Percentiles rank a stretch among this genome's conserved stretches.
phyloP scores from a whole-genome alignment of 306 rosid genomes.

The Albizia julibrissin region DNA sequence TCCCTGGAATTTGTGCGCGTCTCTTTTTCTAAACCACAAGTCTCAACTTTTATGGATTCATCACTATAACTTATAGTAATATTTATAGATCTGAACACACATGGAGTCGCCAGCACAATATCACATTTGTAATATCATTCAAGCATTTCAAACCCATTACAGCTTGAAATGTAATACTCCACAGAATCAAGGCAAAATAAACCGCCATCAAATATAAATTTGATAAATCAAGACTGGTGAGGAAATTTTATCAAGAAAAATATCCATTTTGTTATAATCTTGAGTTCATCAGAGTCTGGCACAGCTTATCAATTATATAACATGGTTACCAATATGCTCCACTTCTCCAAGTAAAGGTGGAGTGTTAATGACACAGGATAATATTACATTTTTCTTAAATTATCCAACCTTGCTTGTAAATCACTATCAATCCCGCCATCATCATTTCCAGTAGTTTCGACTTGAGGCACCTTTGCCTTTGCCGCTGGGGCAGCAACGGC shows the following conservation, averaged over 20 bases:
- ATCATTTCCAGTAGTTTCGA: constrained; percentile 58
- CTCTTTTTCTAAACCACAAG: neutral
- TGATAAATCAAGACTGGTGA: constrained; percentile 10
- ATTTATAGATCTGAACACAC: neutral
- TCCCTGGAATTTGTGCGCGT: neutral
- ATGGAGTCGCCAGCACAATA: neutral
- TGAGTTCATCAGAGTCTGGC: constrained; percentile 29
- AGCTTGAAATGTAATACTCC: neutral
- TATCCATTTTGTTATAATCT: constrained; percentile 21
- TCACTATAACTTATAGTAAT: neutral
- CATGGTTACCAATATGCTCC: constrained; percentile 33
- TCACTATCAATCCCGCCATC: constrained; percentile 77
- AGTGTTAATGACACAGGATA: constrained; percentile 34
- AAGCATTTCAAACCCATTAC: neutral
- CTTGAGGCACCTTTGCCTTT: constrained; percentile 65
- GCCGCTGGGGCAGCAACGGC: constrained; percentile 68
- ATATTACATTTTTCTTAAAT: constrained; percentile 65
- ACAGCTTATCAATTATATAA: constrained; percentile 27
- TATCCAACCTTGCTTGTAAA: constrained; percentile 78
- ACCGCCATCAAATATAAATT: neutral
- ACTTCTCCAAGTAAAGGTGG: constrained; percentile 28
- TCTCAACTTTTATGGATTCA: neutral
- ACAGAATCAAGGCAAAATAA: neutral
- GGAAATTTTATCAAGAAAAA: constrained; percentile 20
- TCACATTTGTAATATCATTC: neutral